Evolutionary conservation across 768 basidiomycete species (phyloP), one percentile per base, ranked within the genome.

Genomic region (Russula earlei): DNA sequence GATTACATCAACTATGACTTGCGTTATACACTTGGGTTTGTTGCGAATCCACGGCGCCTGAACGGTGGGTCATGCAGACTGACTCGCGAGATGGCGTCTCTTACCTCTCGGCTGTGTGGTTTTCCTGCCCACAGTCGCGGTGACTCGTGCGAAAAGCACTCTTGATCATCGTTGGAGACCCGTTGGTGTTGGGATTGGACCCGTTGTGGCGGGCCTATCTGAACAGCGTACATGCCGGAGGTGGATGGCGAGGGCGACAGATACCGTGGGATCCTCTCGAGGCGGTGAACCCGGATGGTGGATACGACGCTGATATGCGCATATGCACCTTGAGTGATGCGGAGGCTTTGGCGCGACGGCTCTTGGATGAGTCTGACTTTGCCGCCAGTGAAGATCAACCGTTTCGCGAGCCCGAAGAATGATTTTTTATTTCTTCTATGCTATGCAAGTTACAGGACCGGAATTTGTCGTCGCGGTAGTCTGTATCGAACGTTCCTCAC

Each of bases 121-220:
- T n/a, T n/a, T n/a, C n/a, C n/a, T n/a, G n/a, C n/a, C n/a, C n/a
- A 46, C 19, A 82, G 80, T 85, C 11, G 80, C 82, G 3, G 69
- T 84, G 14, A 85, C 83, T 0, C 75, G 83, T 40, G 81, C 83
- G n/a, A 0, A 71, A 82, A 59, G 78, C 81, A 0, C 69, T 85
- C 1, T 69, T 85, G 8, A 74, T 84, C 64, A 69, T 84, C 45
- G 66, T 85, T 24, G 83, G 83, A 4, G 77, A 84, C 57, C 79
- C 82, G 0, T 65, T 71, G 8, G 79, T 83, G 4, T 69, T 85
- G 0, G 77, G 77, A 8, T 72, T 84, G 1, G 83, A 85, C 58
- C 82, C 82, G 0, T 68, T 83, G 2, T 84, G 83, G 83, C 68
- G 82, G 4, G 65, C 69, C 0, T 83, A 83, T 70, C 64, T 85